Evolutionary conservation across 106 monocot species (phyloP).

Genomic region (Dioscorea zingiberensis): DNA sequence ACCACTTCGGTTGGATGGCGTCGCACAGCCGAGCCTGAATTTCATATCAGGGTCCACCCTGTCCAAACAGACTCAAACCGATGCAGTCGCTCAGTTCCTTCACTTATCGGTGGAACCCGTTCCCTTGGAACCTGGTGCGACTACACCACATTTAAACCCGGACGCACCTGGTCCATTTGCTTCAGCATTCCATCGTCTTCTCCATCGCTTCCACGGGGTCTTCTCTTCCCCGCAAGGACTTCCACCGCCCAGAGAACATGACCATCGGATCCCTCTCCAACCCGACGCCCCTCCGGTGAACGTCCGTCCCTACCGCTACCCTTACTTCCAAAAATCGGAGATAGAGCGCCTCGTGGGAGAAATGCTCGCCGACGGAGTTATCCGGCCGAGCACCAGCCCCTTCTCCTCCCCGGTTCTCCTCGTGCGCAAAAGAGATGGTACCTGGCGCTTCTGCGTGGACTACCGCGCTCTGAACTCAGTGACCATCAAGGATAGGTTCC

Average conservation of each 20-base stretch:
- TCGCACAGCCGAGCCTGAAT: neutral
- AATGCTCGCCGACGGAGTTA: neutral
- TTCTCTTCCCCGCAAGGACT: neutral
- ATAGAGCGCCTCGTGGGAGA: neutral
- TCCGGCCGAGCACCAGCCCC: neutral
- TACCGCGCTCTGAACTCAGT: conserved; percentile 5
- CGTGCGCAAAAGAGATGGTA: conserved; percentile 10
- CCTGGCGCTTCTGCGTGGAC: conserved; percentile 16
- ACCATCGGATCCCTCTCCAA: neutral
- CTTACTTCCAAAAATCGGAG: neutral
- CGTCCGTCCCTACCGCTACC: neutral
- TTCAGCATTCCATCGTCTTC: neutral
- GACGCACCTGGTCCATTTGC: neutral
- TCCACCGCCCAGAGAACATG: neutral
- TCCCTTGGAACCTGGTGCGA: too few relatives aligned
- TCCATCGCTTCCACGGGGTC: neutral
- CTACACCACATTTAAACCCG: too few relatives aligned
- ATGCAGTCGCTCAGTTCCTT: neutral
- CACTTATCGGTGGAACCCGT: neutral
- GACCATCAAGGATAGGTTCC: conserved; percentile 4
- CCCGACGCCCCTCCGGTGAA: neutral
- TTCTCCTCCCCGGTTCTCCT: neutral
- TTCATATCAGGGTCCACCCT: neutral
- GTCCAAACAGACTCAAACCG: neutral
- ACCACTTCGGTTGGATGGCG: neutral